Evolutionary conservation across 768 basidiomycete genomes (phyloP), one percentile per base, ranked within the genome.

Genomic region (Piloderma croceum): DNA sequence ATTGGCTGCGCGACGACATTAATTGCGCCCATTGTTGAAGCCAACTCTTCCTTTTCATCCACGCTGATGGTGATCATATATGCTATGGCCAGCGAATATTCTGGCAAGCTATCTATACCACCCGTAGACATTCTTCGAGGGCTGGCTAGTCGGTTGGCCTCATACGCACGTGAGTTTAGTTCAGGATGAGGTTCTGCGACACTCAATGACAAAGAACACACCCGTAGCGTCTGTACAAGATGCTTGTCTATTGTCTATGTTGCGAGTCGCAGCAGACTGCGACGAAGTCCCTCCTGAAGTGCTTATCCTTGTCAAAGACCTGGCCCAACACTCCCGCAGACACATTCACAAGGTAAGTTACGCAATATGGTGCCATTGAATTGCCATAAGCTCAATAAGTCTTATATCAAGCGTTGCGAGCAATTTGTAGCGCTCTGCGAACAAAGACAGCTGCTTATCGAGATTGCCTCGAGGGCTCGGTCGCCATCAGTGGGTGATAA

Each of bases 201-300:
- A 6, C 22, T 20, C 23, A n/a, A 18, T 38, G 36, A 20, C 18
- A 13, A 34, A 13, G 31, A 25, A 13, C 31, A n/a, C 23, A 35
- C 17, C 34, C 12, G 18, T 45, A 90, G 87, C 73, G 24, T 65
- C 80, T 21, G 74, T 90, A 6, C 83, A 85, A 54, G 88, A 91
- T 43, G 77, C 77, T 4, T 77, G 77, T 44, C 60, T 91, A 22
- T 55, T 90, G 23, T 70, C 80, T 3, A 83, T 90, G 80, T 59
- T 89, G 24, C 71, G 85, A 39, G 46, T 88, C 22, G 67, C 73
- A 36, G 76, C 73, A 3, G 73, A 78, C 15, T 81, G 78, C 50
- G 71, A 76, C 7, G 62, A 71, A 18, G 54, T 83, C 9, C 74
- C 81, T 3, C 53, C 64, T 15, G 61, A 72, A 5, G 65, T 76